Conservation (phyloP, 352 stramenopile genomes). For the Globisporangium camurandrum region DNA sequence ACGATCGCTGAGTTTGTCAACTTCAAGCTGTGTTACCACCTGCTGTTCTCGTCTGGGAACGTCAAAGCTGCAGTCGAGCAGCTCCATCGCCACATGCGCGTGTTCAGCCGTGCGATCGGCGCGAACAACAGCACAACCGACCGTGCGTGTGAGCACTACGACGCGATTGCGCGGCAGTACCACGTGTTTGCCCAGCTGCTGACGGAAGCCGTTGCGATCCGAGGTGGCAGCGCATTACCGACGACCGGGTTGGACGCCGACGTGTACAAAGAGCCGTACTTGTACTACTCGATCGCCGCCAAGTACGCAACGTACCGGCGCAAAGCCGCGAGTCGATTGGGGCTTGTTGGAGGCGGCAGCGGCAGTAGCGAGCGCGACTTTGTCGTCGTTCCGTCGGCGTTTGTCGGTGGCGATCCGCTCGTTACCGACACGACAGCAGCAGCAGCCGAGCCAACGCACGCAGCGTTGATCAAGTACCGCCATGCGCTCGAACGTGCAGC, state of each 20-base stretch:
- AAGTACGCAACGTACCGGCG: conserved; percentile 79
- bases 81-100: conserved; percentile 70
- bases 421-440: conserved; percentile 36
- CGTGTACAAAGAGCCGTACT: conserved; percentile 82
- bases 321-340: conserved; percentile 53
- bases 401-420: conserved; percentile 58
- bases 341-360: conserved; percentile 19
- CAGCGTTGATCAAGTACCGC: conserved; percentile 58
- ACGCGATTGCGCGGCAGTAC: conserved; percentile 81
- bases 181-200: conserved; percentile 84
- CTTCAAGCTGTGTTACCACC: conserved; percentile 85
- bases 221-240: conserved; percentile 40
- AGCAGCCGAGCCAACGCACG: conserved; percentile 34
- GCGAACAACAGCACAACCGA: conserved; percentile 42
- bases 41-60: conserved; percentile 82
- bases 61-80: conserved; percentile 81
- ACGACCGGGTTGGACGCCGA: conserved; percentile 60
- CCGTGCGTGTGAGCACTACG: conserved; percentile 75
- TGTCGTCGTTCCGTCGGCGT: conserved; percentile 64
- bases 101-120: conserved; percentile 48
- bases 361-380: conserved; percentile 33
- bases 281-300: conserved; percentile 79
- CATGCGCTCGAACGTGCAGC: conserved; percentile 50
- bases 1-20: conserved; percentile 84
- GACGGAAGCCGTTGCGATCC: conserved; percentile 60